phyloP scores from a whole-genome alignment of 805 yeast species.

The Candida incommunis region DNA sequence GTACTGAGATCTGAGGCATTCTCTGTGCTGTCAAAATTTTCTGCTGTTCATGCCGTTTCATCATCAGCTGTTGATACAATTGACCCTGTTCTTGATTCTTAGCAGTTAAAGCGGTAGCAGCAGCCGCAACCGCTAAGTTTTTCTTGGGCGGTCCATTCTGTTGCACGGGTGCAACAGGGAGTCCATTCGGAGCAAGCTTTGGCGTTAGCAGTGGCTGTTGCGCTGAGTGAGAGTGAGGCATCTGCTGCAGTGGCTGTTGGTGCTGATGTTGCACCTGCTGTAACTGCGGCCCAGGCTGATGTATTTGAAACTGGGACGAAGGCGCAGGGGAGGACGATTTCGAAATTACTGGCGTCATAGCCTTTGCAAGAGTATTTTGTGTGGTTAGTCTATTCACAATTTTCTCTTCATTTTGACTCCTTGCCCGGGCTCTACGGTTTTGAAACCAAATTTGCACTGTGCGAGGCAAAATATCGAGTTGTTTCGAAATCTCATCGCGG shows the following conservation, averaged over 20 bases:
- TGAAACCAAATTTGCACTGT: conserved; percentile 87
- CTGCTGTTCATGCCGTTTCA: neutral
- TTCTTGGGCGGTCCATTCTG: neutral
- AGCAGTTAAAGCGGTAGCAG: neutral
- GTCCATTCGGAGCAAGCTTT: neutral
- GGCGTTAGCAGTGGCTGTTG: neutral
- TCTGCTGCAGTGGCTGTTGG: neutral
- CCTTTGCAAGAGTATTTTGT: neutral
- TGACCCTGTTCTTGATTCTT: neutral
- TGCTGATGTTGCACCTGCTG: neutral
- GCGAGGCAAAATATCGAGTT: conserved; percentile 64
- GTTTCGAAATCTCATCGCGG: conserved; percentile 50
- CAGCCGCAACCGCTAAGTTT: neutral
- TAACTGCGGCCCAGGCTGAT: neutral
- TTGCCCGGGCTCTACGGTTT: conserved; percentile 40
- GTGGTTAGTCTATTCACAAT: conserved; percentile 3
- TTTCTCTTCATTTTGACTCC: conserved; percentile 26
- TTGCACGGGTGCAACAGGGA: neutral
- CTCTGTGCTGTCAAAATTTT: neutral
- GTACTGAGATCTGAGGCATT: neutral
- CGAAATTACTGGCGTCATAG: neutral
- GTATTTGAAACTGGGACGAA: neutral
- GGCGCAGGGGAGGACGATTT: neutral
- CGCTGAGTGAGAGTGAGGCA: neutral
- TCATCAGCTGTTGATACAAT: neutral